Evolutionary conservation across 2,329 filamentous ascomycete species (phyloP).

Genomic region (Diplocarpon mali): DNA sequence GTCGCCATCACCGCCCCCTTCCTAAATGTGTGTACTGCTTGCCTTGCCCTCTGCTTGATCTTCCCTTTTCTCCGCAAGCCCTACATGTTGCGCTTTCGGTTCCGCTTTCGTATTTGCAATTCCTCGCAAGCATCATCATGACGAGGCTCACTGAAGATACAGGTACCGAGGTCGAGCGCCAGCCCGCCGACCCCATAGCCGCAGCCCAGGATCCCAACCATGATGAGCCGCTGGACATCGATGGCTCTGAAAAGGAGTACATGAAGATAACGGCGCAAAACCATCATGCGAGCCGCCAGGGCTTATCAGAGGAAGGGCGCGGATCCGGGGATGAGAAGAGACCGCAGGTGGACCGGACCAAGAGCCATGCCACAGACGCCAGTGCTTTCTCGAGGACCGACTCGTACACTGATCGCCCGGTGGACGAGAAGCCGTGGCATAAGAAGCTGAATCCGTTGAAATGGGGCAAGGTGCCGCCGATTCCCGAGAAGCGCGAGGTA

Average conservation of each 20-base stretch:
- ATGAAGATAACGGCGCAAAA: constrained; percentile 16
- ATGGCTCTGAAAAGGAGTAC: constrained; percentile 22
- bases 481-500: constrained; percentile 40
- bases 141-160: neutral
- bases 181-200: constrained; percentile 1
- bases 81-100: too few relatives aligned
- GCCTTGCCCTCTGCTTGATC: too few relatives aligned
- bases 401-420: constrained; percentile 22
- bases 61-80: too few relatives aligned
- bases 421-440: constrained; percentile 47
- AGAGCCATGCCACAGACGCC: constrained; percentile 43
- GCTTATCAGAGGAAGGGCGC: neutral
- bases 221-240: constrained; percentile 13
- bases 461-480: constrained; percentile 45
- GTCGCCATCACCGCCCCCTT: too few relatives aligned
- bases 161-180: neutral
- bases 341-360: constrained; percentile 32
- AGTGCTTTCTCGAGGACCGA: constrained; percentile 36
- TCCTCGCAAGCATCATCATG: neutral
- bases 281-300: constrained; percentile 14
- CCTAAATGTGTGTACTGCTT: too few relatives aligned
- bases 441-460: constrained; percentile 49
- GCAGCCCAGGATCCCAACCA: constrained; percentile 10
- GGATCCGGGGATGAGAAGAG: constrained; percentile 18
- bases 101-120: neutral